These are phyloP conservation scores for Aspergillus sp. DNA, from an alignment of 2,329 filamentous ascomycete genomes.

Conservation along the genomic window DNA sequence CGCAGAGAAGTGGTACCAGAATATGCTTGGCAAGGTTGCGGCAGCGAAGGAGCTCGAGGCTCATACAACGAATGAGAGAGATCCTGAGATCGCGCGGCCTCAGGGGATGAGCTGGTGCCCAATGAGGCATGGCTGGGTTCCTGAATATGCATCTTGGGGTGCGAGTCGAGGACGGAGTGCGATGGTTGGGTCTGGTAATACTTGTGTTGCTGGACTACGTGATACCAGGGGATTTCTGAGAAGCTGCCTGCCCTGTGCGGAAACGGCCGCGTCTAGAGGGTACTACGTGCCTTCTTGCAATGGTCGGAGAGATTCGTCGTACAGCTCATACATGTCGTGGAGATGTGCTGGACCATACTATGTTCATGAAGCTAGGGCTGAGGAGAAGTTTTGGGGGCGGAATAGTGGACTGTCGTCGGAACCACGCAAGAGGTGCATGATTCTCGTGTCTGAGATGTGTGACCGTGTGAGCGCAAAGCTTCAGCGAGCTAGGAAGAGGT, in stretches of 20 bases:
- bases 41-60: slow-evolving; percentile 10
- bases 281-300: background rate
- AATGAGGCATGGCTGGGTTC: slow-evolving; percentile 1
- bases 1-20: slow-evolving; percentile 24
- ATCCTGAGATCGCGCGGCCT: background rate
- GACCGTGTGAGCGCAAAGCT: slow-evolving; percentile 23
- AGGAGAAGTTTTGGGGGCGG: slow-evolving; percentile 2
- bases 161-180: background rate
- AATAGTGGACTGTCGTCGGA: background rate
- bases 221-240: background rate
- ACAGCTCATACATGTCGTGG: slow-evolving; percentile 3
- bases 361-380: background rate
- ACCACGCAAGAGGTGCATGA: slow-evolving; percentile 18
- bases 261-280: background rate
- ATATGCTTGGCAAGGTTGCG: slow-evolving; percentile 17
- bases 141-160: background rate
- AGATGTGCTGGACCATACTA: slow-evolving; percentile 9
- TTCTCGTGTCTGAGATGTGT: slow-evolving; percentile 23
- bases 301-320: background rate
- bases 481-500: slow-evolving; percentile 23
- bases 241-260: background rate
- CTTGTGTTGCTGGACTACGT: background rate
- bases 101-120: slow-evolving; percentile 6
- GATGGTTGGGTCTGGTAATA: background rate
- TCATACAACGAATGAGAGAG: background rate